Evolutionary conservation across 2,329 filamentous ascomycete species (phyloP).

Genomic region (Nothomitra cinnamomea): DNA sequence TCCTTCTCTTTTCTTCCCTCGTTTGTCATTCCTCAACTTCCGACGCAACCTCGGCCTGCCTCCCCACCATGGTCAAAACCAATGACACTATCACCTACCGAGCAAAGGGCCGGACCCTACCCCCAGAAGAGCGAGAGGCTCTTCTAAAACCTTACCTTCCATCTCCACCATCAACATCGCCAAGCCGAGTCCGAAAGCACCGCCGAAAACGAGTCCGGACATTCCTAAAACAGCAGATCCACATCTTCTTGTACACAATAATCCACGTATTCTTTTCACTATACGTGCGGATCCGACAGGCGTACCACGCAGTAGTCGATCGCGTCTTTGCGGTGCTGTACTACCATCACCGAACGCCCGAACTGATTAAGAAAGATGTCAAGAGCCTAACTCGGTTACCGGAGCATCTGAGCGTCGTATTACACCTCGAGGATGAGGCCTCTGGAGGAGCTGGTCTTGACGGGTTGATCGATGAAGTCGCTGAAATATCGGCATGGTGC

Average conservation of each 20-base stretch:
- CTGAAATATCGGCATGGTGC: slow-evolving; percentile 87
- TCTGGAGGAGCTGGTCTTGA: slow-evolving; percentile 60
- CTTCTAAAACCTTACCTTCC: slow-evolving; percentile 36
- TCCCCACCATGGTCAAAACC: background rate
- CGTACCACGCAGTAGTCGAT: slow-evolving; percentile 62
- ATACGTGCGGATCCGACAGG: slow-evolving; percentile 66
- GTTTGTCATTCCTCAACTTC: slow-evolving; percentile 10
- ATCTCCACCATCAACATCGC: slow-evolving; percentile 19
- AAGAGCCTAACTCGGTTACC: slow-evolving; percentile 57
- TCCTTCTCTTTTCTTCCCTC: no score
- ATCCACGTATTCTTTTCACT: slow-evolving; percentile 53
- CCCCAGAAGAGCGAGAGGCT: slow-evolving; percentile 30
- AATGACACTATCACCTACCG: background rate
- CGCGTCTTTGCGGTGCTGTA: slow-evolving; percentile 67
- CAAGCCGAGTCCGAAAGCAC: slow-evolving; percentile 12
- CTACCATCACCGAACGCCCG: slow-evolving; percentile 90
- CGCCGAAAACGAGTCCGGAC: slow-evolving; percentile 30
- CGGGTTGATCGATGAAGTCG: slow-evolving; percentile 71
- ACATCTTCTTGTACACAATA: slow-evolving; percentile 48
- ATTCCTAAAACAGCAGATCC: slow-evolving; percentile 44
- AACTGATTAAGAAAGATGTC: slow-evolving; percentile 80
- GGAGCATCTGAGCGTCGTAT: slow-evolving; percentile 71
- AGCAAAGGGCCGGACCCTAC: slow-evolving; percentile 21
- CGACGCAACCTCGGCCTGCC: slow-evolving; percentile 10
- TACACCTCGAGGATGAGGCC: slow-evolving; percentile 54